Base-by-base conservation (phyloP, 768 basidiomycete genomes). In the Cystofilobasidium ferigula region DNA sequence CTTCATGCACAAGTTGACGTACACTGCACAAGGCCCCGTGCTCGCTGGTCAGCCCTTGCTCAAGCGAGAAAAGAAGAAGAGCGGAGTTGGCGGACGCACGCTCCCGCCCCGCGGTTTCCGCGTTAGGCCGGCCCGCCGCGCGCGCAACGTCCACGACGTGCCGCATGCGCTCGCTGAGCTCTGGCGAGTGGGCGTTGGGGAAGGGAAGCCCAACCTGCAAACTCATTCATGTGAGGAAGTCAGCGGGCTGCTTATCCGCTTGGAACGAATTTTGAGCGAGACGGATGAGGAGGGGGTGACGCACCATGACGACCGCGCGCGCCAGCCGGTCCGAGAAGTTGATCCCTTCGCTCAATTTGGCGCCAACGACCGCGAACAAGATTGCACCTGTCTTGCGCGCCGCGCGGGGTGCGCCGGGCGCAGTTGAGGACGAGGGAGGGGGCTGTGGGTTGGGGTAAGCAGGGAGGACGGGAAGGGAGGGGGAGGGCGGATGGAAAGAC, bases 291-390 rank as follows among this genome's bases (percentile, higher is more conserved):
- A 26, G 24, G 32, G 2, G 13, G 24, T 2, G 38, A 30, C 60
- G 53, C 7, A 67, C 80, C 65, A 93, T 82, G 35, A 92, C 79
- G 28, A 95, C 89, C 14, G 85, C 86, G 35, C 92, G 85, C 2
- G 92, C 91, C 1, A 71, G 68, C 60, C 85, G 81, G 73, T 90
- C 87, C 24, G 84, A 81, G 71, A 83, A 83, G 73, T 83, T 83
- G 69, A 83, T 79, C 10, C 93, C 94, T 77, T 99, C 95, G 0
- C 90, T 93, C n/a, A 99, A 81, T 74, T 97, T 98, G 32, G 92
- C 94, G 22, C 93, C 93, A 32, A 98, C 86, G 13, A 98, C 95
- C 2, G 95, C 94, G 63, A 98, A 86, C 6, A 99, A 78, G 43
- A 99, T 74, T 3, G 89, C 89, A 20, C 91, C 91, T 0, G 76